phyloP scores from a whole-genome alignment of 345 rosid genomes.

The Populus deltoides region DNA sequence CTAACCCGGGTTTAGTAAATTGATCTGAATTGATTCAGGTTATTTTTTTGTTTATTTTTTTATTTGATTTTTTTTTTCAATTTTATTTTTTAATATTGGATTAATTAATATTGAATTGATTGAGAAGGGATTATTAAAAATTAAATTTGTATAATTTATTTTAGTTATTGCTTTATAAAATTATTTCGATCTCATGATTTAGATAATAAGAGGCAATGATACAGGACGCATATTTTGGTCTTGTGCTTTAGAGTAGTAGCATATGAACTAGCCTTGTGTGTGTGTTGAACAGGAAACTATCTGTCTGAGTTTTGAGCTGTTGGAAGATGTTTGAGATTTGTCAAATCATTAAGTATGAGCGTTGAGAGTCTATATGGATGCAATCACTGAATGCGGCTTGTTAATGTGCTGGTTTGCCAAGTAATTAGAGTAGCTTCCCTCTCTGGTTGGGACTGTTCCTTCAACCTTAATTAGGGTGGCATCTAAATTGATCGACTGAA shows the following conservation, averaged over 20 bases:
- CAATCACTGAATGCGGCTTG: neutral
- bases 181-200: too few species aligned
- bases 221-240: too few species aligned
- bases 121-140: too few species aligned
- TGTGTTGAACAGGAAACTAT: neutral
- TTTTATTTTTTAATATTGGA: too few species aligned
- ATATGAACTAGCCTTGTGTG: neutral
- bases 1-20: too few species aligned
- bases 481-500: neutral
- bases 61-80: too few species aligned
- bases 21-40: accelerated
- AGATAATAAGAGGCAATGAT: too few species aligned
- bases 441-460: neutral
- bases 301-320: neutral
- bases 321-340: neutral
- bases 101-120: too few species aligned
- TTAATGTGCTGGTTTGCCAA: neutral
- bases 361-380: neutral
- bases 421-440: neutral
- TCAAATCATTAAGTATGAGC: neutral
- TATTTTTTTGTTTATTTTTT: too few species aligned
- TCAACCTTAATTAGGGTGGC: neutral
- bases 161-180: too few species aligned
- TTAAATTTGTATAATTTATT: too few species aligned
- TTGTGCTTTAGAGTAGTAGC: too few species aligned